Conservation (phyloP, 2,329 filamentous ascomycete genomes). For the Apiospora koreana region DNA sequence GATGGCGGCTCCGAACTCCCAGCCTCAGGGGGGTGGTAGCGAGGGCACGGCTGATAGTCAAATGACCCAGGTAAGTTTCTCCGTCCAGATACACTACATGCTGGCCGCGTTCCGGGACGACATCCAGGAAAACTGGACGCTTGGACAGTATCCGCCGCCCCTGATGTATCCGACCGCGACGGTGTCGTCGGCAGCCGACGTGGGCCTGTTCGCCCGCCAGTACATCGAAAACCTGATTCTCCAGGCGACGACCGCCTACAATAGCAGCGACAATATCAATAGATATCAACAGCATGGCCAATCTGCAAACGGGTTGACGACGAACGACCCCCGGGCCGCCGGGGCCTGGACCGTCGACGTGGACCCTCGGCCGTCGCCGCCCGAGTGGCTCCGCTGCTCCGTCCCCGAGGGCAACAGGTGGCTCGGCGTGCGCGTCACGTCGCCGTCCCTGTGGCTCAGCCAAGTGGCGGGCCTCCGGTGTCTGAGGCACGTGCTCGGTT, state of each 20-base stretch:
- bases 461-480: neutral
- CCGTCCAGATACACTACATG: neutral
- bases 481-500: neutral
- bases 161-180: neutral
- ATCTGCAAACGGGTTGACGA: neutral
- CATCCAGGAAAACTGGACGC: neutral
- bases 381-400: neutral
- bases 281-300: too few species aligned
- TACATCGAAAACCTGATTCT: neutral
- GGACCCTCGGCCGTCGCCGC: neutral
- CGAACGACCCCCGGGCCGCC: neutral
- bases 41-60: neutral
- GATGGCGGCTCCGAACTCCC: neutral
- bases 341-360: neutral
- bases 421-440: neutral
- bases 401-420: neutral
- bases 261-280: neutral
- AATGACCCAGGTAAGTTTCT: neutral
- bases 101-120: neutral
- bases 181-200: neutral
- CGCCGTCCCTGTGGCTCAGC: neutral
- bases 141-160: neutral
- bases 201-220: neutral
- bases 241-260: neutral
- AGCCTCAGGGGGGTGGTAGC: neutral